Conservation (phyloP, 202 grass and related monocot genomes). For the Musa balbisiana region DNA sequence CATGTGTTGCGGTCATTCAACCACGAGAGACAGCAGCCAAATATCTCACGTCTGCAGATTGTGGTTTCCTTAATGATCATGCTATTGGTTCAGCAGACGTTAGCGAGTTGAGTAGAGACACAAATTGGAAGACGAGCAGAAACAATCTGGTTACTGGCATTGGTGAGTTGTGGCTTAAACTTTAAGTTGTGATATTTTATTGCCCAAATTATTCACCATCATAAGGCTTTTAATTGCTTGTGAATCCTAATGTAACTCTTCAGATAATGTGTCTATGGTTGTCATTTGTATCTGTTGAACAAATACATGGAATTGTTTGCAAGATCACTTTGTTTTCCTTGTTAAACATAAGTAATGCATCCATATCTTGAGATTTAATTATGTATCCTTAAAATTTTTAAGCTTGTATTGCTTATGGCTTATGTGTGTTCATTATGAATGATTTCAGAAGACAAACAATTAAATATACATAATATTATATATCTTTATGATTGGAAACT, state of each 20-base stretch:
- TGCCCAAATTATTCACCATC: not conserved
- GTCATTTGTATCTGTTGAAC: not conserved
- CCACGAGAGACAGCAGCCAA: conserved; percentile 65
- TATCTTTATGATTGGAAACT: too few species aligned
- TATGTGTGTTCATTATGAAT: too few species aligned
- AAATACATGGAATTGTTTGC: not conserved
- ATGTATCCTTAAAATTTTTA: not conserved
- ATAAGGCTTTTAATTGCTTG: not conserved
- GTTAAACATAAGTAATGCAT: not conserved
- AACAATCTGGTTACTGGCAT: conserved; percentile 33
- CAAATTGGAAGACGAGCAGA: conserved; percentile 29
- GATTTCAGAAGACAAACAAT: too few species aligned
- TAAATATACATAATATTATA: too few species aligned
- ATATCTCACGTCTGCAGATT: conserved; percentile 56
- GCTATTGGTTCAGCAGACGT: conserved; percentile 41
- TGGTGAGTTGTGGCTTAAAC: conserved; percentile 37
- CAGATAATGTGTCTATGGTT: not conserved
- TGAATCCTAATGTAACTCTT: not conserved
- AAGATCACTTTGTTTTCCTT: not conserved
- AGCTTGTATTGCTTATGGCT: too few species aligned
- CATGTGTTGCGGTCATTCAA: conserved; percentile 81
- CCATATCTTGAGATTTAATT: not conserved
- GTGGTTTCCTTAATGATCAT: conserved; percentile 26
- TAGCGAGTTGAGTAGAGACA: conserved; percentile 35
- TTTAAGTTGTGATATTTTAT: not conserved